phyloP scores from a whole-genome alignment of 768 basidiomycete genomes.

The Termitomyces sp. region DNA sequence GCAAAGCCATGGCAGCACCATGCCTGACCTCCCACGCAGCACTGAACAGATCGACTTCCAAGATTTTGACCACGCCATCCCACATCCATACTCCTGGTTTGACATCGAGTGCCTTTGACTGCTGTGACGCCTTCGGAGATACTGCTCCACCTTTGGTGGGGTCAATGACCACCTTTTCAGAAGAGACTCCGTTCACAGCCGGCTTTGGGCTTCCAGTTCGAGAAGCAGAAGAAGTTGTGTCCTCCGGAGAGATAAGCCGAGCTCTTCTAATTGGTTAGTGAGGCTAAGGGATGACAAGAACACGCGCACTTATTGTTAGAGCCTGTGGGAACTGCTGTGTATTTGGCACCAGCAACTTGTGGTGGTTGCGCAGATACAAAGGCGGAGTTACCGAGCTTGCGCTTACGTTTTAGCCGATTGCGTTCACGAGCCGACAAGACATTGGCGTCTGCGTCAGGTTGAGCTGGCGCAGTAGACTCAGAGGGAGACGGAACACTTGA shows the following conservation, averaged over 20 bases:
- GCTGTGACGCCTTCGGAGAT: slow-evolving; percentile 68
- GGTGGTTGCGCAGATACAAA: slow-evolving; percentile 69
- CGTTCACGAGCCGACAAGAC: slow-evolving; percentile 87
- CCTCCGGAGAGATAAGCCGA: slow-evolving; percentile 66
- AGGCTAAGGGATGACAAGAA: background rate
- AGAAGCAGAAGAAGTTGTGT: slow-evolving; percentile 42
- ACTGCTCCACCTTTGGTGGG: slow-evolving; percentile 84
- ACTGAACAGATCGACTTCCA: slow-evolving; percentile 81
- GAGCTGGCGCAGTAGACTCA: slow-evolving; percentile 33
- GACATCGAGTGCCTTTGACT: slow-evolving; percentile 74
- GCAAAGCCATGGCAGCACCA: slow-evolving; percentile 86
- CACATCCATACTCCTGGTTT: slow-evolving; percentile 76
- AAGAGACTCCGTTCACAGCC: slow-evolving; percentile 29
- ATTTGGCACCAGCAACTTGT: slow-evolving; percentile 55
- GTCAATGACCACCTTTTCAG: slow-evolving; percentile 71
- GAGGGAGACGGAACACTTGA: slow-evolving; percentile 50
- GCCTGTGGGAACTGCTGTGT: slow-evolving; percentile 50
- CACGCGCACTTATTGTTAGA: slow-evolving; percentile 45
- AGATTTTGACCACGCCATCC: slow-evolving; percentile 74
- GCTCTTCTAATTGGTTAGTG: slow-evolving; percentile 38
- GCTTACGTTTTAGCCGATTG: slow-evolving; percentile 91
- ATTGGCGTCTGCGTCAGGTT: slow-evolving; percentile 39
- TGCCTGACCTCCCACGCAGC: slow-evolving; percentile 92
- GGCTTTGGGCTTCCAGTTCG: slow-evolving; percentile 54
- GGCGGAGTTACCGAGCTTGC: slow-evolving; percentile 79